Percentiles rank a stretch among this genome's conserved stretches.
Evolutionary conservation across 352 stramenopile genomes (phyloP).

Genomic region (Globisporangium megalacanthum): DNA sequence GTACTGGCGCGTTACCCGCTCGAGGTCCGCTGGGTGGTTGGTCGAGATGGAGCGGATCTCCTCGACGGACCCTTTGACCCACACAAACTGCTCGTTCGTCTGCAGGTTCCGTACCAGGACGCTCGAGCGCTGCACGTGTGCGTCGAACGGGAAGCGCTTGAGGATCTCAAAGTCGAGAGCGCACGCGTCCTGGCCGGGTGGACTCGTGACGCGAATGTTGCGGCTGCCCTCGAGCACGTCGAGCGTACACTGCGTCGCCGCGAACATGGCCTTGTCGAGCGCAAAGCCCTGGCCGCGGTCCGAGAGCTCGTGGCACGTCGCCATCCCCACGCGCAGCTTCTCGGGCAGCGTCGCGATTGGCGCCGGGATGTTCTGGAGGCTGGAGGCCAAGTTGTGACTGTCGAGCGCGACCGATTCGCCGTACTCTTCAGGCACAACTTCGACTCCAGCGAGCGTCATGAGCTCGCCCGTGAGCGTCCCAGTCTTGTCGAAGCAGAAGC

Average conservation of each 20-base stretch:
- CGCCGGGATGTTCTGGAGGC: no score
- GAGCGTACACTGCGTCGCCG: constrained; percentile 49
- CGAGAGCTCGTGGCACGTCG: constrained; percentile 60
- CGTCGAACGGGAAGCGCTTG: constrained; percentile 71
- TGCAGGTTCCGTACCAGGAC: constrained; percentile 70
- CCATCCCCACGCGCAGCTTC: constrained; percentile 56
- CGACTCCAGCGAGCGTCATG: constrained; percentile 67
- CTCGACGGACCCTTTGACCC: constrained; percentile 68
- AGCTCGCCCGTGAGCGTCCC: constrained; percentile 70
- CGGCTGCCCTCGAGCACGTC: no score
- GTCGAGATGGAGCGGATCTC: constrained; percentile 57
- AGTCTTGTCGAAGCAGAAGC: constrained; percentile 85
- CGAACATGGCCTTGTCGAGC: constrained; percentile 74
- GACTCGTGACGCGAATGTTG: no score
- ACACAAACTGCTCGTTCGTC: constrained; percentile 47
- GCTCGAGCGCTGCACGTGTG: constrained; percentile 56
- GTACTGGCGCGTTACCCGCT: constrained; percentile 47
- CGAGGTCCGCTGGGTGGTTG: no score
- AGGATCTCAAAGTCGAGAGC: constrained; percentile 69
- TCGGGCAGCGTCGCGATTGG: no score
- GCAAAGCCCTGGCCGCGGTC: constrained; percentile 58
- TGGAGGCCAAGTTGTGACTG: no score
- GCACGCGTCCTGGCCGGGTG: no score
- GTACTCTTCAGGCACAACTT: no score
- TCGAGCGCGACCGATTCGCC: no score